Conservation (phyloP, 2,329 filamentous ascomycete genomes). For the Clarireedia homoeocarpa region DNA sequence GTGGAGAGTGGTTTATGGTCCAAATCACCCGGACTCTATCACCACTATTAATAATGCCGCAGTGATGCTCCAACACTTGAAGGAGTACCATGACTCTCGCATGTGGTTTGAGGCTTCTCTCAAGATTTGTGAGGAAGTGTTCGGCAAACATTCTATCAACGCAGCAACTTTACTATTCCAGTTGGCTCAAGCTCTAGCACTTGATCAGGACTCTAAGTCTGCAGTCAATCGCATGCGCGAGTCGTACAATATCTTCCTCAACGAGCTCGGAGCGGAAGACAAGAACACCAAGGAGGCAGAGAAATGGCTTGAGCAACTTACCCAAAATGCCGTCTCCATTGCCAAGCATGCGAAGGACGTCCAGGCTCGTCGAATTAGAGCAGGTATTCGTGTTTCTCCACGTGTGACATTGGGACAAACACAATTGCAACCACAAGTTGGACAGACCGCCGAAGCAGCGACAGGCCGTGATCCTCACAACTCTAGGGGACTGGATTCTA, state of each 20-base stretch:
- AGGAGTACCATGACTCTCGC: constrained; percentile 89
- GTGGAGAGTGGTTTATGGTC: constrained; percentile 95
- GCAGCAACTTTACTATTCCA: constrained; percentile 95
- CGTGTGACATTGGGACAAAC: constrained; percentile 47
- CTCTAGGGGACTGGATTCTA: constrained; percentile 51
- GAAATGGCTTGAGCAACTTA: constrained; percentile 92
- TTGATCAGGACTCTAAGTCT: constrained; percentile 91
- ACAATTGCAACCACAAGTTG: constrained; percentile 54
- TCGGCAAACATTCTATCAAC: constrained; percentile 84
- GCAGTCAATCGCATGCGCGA: constrained; percentile 93
- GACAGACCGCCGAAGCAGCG: constrained; percentile 45
- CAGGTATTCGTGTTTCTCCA: constrained; percentile 60
- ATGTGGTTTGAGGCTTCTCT: constrained; percentile 96
- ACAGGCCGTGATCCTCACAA: constrained; percentile 28
- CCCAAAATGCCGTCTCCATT: constrained; percentile 88
- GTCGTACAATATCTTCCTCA: constrained; percentile 91
- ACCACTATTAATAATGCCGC: constrained; percentile 98
- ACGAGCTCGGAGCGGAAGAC: constrained; percentile 78
- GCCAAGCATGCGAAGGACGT: constrained; percentile 89
- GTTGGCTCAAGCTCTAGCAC: constrained; percentile 85
- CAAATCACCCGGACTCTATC: constrained; percentile 92
- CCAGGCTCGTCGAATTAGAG: constrained; percentile 64
- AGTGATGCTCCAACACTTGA: constrained; percentile 94
- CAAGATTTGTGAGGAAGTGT: constrained; percentile 79
- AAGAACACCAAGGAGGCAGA: constrained; percentile 98